Evolutionary conservation across 176 grass and related monocot genomes (phyloP).

Genomic region (Cenchrus purpureus): DNA sequence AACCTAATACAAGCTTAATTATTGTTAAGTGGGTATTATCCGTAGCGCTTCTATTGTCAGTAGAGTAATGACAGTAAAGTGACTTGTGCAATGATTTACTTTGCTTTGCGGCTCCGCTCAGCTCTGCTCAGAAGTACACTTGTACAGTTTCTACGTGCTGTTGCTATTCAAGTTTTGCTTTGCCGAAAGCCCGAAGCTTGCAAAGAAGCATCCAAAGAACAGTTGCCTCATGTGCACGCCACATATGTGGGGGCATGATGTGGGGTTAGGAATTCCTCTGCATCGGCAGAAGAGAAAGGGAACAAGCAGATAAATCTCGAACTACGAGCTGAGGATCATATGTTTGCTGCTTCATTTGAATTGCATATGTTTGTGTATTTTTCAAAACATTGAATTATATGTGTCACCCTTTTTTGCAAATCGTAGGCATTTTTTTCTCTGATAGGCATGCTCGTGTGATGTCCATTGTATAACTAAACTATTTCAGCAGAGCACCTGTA

Average conservation of each 20-base stretch:
- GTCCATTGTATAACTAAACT: neutral
- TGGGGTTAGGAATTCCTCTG: constrained; percentile 12
- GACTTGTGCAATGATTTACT: neutral
- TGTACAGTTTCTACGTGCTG: neutral
- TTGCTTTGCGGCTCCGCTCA: neutral
- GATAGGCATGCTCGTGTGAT: neutral
- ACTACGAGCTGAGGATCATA: neutral
- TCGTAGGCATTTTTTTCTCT: neutral
- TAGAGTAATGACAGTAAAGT: constrained; percentile 1
- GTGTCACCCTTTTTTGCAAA: neutral
- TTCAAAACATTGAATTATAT: neutral
- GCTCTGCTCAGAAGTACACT: constrained; percentile 28
- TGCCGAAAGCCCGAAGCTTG: neutral
- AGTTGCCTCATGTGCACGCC: neutral
- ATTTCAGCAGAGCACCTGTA: neutral
- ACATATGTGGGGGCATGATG: neutral
- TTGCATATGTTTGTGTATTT: neutral
- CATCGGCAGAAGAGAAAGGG: neutral
- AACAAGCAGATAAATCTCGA: neutral
- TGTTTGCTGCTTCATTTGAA: neutral
- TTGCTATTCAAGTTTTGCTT: neutral
- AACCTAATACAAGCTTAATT: constrained; percentile 5
- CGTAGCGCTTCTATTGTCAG: constrained; percentile 28
- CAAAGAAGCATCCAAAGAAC: constrained; percentile 1
- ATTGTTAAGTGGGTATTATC: neutral